Base-by-base conservation (phyloP, 108 stramenopile species). In the Discostella pseudostelligera region DNA sequence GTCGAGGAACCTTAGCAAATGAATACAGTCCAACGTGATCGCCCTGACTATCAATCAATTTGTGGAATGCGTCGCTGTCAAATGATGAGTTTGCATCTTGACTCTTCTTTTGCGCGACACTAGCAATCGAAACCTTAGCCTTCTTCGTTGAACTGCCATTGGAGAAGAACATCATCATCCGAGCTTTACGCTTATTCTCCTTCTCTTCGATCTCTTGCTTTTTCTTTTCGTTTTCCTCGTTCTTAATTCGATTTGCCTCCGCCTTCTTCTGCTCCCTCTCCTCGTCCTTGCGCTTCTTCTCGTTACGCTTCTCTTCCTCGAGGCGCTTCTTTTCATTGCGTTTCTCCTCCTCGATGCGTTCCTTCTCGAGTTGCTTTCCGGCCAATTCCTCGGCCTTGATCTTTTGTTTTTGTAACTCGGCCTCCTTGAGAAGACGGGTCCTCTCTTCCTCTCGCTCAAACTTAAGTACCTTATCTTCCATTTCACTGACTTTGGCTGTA, bases 401-500 rank as follows among this genome's bases (percentile, higher is more conserved):
- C 48, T 71, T 65, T 45, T 47, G 39, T 48, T 60, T 78, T 19
- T 69, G 56, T 2, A 59, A 28, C 65, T 67, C 83, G 19, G 76
- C 83, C 22, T 88, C 69, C 3, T 63, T 60, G 20, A 76, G 63
- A 54, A 88, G 59, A 4, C 87, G 76, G 20, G 60, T 47, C 62
- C 77, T 88, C 55, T 88, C 90, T 56, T 85, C 86, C 49, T 88
- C 87, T 2, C 90, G 84, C 61, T 87, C 87, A 50, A 75, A 88
- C 44, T 88, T 88, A 20, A 88, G 75, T 3, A 92, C 87, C 47
- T 88, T 88, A 39, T 92, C 86, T 69, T 92, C 90, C 70, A 76
- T 81, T 28, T 69, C 77, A 25, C 81, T 85, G 21, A 92, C 81
- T 44, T 79, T 81, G 47, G 80, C 84, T 28, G 79, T 45, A 11